Evolutionary conservation across 441 rosid species (phyloP).

Genomic region (Croton setiger): DNA sequence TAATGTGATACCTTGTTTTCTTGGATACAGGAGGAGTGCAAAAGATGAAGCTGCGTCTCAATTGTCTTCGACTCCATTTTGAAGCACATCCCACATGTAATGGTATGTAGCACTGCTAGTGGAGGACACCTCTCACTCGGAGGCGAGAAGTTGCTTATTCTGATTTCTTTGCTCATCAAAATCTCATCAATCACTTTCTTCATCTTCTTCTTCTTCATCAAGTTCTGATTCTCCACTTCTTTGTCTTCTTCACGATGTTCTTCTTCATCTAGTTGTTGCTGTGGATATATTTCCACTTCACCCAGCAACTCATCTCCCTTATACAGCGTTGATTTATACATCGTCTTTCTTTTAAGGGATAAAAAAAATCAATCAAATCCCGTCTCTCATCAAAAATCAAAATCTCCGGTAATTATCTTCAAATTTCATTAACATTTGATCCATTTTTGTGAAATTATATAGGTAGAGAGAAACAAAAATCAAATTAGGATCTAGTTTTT

Average conservation of each 20-base stretch:
- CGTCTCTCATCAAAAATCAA: constrained; percentile 16
- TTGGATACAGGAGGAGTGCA: constrained; percentile 74
- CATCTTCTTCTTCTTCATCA: constrained; percentile 31
- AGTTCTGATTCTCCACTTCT: too few relatives aligned
- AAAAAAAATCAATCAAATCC: too few relatives aligned
- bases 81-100: constrained; percentile 78
- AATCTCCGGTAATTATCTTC: constrained; percentile 17
- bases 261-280: constrained; percentile 35
- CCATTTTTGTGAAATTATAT: too few relatives aligned
- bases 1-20: constrained; percentile 81
- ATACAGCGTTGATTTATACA: constrained; percentile 70
- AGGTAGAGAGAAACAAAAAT: too few relatives aligned
- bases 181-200: constrained; percentile 41
- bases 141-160: constrained; percentile 54
- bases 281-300: constrained; percentile 75
- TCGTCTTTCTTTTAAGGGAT: constrained; percentile 10
- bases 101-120: constrained; percentile 77
- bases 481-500: constrained; percentile 27
- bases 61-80: constrained; percentile 73
- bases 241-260: constrained; percentile 32
- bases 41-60: constrained; percentile 56
- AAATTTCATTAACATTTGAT: neutral
- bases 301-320: constrained; percentile 64
- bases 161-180: constrained; percentile 58
- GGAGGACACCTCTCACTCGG: constrained; percentile 95